These are phyloP conservation scores for Silene coronaria DNA, from an alignment of 179 eudicot genomes.

Conservation along the genomic window DNA sequence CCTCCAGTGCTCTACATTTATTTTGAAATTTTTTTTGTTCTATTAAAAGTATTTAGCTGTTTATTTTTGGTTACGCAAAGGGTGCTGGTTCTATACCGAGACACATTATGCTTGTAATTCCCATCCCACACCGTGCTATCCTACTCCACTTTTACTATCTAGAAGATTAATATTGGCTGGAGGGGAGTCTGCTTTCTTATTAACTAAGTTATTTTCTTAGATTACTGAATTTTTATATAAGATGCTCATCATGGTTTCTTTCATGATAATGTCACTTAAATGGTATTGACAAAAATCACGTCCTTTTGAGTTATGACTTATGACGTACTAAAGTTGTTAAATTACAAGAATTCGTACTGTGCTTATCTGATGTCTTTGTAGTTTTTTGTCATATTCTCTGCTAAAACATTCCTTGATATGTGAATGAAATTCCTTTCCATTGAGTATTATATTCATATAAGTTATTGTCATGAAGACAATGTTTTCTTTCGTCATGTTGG, in stretches of 20 bases:
- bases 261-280: neutral
- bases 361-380: slow-evolving; percentile 1
- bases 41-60: slow-evolving; percentile 3
- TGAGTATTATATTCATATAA: neutral
- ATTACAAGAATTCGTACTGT: neutral
- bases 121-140: neutral
- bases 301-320: neutral
- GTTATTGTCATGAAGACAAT: neutral
- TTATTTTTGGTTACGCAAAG: neutral
- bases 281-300: neutral
- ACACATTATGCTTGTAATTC: neutral
- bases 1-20: too few species aligned
- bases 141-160: neutral
- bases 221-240: neutral
- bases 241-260: neutral
- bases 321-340: neutral
- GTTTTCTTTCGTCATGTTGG: neutral
- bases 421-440: slow-evolving; percentile 1
- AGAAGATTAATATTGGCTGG: neutral
- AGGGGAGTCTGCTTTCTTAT: neutral
- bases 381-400: neutral
- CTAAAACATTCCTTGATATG: neutral
- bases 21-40: too few species aligned
- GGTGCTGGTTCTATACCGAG: neutral
- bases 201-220: neutral